Conservation (phyloP, 768 basidiomycete species). For the Lyophyllum atratum region DNA sequence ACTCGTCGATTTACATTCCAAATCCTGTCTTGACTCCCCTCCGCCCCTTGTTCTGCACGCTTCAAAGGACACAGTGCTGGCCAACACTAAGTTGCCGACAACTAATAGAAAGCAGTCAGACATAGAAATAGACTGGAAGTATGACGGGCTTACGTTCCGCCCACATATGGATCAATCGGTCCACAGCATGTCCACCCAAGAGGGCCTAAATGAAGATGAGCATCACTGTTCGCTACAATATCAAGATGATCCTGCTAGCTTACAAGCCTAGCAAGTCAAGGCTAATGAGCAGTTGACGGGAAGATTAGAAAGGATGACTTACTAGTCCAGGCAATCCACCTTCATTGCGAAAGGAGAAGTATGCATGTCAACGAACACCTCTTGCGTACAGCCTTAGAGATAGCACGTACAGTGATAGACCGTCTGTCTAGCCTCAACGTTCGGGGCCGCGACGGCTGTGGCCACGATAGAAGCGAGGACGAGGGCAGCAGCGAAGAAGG, state of each 20-base stretch:
- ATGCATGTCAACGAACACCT: not conserved
- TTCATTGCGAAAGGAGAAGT: not conserved
- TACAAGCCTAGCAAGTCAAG: not conserved
- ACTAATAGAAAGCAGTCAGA: not conserved
- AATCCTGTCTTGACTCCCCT: not conserved
- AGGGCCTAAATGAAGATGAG: constrained; percentile 10
- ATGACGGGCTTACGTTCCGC: constrained; percentile 17
- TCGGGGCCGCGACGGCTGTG: not conserved
- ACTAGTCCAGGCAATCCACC: constrained; percentile 7
- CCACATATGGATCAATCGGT: constrained; percentile 12
- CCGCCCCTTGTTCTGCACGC: not conserved
- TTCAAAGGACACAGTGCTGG: not conserved
- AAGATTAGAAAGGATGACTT: not conserved
- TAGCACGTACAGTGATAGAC: not conserved
- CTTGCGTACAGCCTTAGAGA: not conserved
- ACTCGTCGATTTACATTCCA: not conserved
- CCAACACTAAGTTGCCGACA: constrained; percentile 3
- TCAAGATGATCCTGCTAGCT: not conserved
- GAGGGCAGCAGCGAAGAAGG: constrained; percentile 1
- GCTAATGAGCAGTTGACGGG: not conserved
- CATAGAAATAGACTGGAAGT: not conserved
- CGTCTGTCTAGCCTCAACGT: not conserved
- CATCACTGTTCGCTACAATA: not conserved
- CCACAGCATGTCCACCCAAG: constrained; percentile 20
- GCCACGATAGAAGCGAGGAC: not conserved